Evolutionary conservation across 202 grass and related monocot genomes (phyloP).

Genomic region (Panicum virgatum): DNA sequence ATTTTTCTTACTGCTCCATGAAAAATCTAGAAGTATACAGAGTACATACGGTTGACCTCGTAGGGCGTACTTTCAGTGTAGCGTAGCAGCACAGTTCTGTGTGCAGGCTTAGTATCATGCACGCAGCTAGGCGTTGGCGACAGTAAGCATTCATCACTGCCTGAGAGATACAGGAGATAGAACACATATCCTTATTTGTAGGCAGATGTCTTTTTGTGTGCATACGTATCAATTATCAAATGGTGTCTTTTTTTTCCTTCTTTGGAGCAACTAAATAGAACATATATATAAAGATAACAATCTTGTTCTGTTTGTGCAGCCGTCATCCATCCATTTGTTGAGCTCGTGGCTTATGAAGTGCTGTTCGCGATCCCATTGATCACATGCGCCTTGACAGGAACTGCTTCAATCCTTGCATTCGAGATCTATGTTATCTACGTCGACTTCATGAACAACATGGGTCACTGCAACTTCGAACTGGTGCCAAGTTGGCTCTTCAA

Average conservation of each 20-base stretch:
- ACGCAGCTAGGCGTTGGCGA: neutral
- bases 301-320: conserved; percentile 42
- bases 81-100: neutral
- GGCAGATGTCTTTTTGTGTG: neutral
- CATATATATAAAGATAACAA: neutral
- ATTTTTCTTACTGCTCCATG: neutral
- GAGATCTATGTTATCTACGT: conserved; percentile 58
- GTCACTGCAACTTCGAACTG: conserved; percentile 94
- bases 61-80: neutral
- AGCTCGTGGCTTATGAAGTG: conserved; percentile 64
- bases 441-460: conserved; percentile 99
- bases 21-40: neutral
- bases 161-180: neutral
- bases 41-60: too few relatives aligned
- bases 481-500: conserved; percentile 75
- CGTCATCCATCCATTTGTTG: conserved; percentile 89
- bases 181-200: too few relatives aligned
- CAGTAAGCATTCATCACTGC: neutral
- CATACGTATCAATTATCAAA: too few relatives aligned
- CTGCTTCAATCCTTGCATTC: conserved; percentile 50
- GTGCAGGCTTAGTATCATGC: neutral
- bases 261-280: neutral
- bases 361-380: conserved; percentile 76
- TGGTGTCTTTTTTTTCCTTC: neutral
- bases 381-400: conserved; percentile 33